Base-by-base conservation (phyloP, 306 rosid species). In the Gastrolobium bilobum region DNA sequence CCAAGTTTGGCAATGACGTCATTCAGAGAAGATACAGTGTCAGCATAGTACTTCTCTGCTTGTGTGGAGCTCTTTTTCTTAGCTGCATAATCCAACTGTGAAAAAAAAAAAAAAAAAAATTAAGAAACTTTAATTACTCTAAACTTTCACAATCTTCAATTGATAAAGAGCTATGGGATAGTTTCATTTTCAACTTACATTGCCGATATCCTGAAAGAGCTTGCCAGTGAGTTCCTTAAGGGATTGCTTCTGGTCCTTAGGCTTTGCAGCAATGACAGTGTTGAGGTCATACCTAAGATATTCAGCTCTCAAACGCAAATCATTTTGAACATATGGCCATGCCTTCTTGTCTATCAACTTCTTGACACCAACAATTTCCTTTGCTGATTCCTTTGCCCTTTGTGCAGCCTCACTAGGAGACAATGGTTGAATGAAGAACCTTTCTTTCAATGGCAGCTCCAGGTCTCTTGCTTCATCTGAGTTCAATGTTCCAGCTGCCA, bases 1-100 rank as follows among this genome's bases (percentile, higher is more conserved):
- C 98, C 97, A 74, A 96, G 89, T 88, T 96, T 91, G 85, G 87
- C 43, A 73, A 96, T 84, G 68, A 96, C 99, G 83, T 90, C 88
- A 70, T 90, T 96, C 73, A 96, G 94, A 71, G 89, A 29, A 71
- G 99, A 90, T 66, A 90, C 79, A 46, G 99, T 76, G 53, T 73
- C 86, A 10, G 94, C 88, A 80, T 96, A 96, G 91, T 83, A 96
- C 87, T 96, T 96, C 92, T 93, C 98, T 60, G 99, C 99, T 79
- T 90, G 82, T 38, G 96, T 79, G 63, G 86, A 48, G 89, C 97
- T 96, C 97, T 96, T 96, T 11, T 84, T 79, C 84, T 93, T 96
- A 6, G 99, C 99, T 38, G 99, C 99, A 80, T 93, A 46, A 86
- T 96, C 99, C 89, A 96, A 78, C 98, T 95, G 97, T 68, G 7